These are phyloP conservation scores for Dendrocalamus latiflorus DNA, from an alignment of 202 grass and related monocot genomes.

Conservation along the genomic window DNA sequence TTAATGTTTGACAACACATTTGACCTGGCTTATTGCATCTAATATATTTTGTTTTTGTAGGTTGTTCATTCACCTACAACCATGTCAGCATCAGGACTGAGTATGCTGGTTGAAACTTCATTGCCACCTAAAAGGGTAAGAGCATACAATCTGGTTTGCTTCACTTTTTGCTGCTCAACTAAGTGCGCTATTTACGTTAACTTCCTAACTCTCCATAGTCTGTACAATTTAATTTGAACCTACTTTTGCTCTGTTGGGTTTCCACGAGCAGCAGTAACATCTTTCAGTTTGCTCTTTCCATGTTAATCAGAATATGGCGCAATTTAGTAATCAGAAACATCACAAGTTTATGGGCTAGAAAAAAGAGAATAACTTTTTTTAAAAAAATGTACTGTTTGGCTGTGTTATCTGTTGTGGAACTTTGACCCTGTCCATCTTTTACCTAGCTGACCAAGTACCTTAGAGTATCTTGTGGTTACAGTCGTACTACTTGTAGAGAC, in stretches of 20 bases:
- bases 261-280: neutral
- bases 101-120: conserved; percentile 37
- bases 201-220: neutral
- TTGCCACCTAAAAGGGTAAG: conserved; percentile 40
- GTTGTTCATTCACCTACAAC: conserved; percentile 38
- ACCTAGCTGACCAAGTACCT: neutral
- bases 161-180: neutral
- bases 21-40: neutral
- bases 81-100: conserved; percentile 61
- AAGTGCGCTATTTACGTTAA: neutral
- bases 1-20: neutral
- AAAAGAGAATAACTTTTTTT: neutral
- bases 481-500: neutral
- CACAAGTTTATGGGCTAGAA: too few species aligned
- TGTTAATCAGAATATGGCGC: neutral
- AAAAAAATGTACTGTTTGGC: neutral
- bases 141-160: neutral
- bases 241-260: neutral
- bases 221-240: neutral
- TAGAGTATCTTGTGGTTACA: neutral
- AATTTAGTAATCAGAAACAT: too few species aligned
- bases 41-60: conserved; percentile 41
- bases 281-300: neutral
- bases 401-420: neutral
- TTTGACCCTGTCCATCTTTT: neutral